Evolutionary conservation across 345 rosid genomes (phyloP).

Genomic region (Populus ilicifolia): DNA sequence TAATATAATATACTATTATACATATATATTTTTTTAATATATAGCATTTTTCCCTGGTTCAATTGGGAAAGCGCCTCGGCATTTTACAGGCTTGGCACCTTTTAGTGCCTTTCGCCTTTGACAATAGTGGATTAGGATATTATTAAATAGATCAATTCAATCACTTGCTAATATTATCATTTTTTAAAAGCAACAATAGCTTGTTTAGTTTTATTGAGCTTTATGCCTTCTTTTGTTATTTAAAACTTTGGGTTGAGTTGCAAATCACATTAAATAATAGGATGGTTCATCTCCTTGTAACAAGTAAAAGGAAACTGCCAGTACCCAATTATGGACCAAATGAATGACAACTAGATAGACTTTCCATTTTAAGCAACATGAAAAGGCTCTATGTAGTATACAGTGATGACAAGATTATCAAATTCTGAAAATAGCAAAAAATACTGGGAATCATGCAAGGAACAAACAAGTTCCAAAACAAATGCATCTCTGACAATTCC

Average conservation of each 20-base stretch:
- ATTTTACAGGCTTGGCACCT: neutral
- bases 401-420: neutral
- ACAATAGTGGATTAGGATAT: too few relatives aligned
- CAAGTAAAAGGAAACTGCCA: neutral
- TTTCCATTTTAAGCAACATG: neutral
- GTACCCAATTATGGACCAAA: neutral
- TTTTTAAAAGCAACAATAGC: neutral
- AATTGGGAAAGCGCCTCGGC: neutral
- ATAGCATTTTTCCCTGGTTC: neutral
- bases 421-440: neutral
- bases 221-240: neutral
- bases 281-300: neutral
- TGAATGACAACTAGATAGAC: neutral
- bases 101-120: neutral
- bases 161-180: neutral
- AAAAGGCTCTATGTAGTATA: neutral
- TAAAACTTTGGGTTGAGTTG: neutral
- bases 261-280: neutral
- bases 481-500: neutral
- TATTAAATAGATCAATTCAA: neutral
- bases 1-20: too few relatives aligned
- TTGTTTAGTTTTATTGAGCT: neutral
- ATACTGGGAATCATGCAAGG: neutral
- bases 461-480: neutral
- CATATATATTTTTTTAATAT: too few relatives aligned